These are phyloP conservation scores for Peronospora belbahrii DNA, from an alignment of 352 stramenopile genomes.

Conservation along the genomic window DNA sequence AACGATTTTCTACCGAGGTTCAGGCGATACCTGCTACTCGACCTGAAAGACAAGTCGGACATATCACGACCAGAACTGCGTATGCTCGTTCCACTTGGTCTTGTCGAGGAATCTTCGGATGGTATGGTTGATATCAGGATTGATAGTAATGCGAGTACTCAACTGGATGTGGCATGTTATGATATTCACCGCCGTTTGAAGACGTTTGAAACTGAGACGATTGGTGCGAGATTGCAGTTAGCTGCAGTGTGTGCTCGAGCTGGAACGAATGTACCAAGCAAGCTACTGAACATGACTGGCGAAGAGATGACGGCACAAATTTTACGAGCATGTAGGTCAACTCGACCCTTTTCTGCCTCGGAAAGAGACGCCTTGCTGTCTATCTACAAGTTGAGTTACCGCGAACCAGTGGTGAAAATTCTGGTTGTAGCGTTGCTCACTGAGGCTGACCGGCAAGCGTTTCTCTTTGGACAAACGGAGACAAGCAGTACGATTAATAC, in stretches of 20 bases:
- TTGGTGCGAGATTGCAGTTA: slow-evolving; percentile 33
- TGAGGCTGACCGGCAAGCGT: slow-evolving; percentile 24
- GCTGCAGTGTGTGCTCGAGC: slow-evolving; percentile 31
- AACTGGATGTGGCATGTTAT: slow-evolving; percentile 20
- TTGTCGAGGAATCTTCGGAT: slow-evolving; percentile 4
- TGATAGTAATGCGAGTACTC: background rate
- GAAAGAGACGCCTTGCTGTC: slow-evolving; percentile 22
- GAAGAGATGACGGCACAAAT: slow-evolving; percentile 35
- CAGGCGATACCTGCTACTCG: slow-evolving; percentile 30
- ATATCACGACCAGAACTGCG: slow-evolving; percentile 13
- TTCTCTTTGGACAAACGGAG: slow-evolving; percentile 18
- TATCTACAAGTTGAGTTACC: slow-evolving; percentile 28
- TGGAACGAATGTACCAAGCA: slow-evolving; percentile 23
- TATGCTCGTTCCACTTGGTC: slow-evolving; percentile 32
- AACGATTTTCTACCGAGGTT: slow-evolving; percentile 33
- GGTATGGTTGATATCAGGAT: slow-evolving; percentile 23
- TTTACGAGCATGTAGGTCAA: slow-evolving; percentile 31
- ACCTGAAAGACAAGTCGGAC: slow-evolving; percentile 6
- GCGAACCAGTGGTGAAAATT: slow-evolving; percentile 35
- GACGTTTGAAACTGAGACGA: slow-evolving; percentile 29
- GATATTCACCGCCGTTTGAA: slow-evolving; percentile 29
- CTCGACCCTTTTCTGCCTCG: slow-evolving; percentile 20
- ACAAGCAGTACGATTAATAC: background rate
- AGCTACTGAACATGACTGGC: slow-evolving; percentile 36
- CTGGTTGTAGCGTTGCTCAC: slow-evolving; percentile 21